A percentile compares a stretch with the other conserved stretches of the same genome.
Conservation (phyloP, 2,329 filamentous ascomycete genomes). For the Exophiala bonariae region DNA sequence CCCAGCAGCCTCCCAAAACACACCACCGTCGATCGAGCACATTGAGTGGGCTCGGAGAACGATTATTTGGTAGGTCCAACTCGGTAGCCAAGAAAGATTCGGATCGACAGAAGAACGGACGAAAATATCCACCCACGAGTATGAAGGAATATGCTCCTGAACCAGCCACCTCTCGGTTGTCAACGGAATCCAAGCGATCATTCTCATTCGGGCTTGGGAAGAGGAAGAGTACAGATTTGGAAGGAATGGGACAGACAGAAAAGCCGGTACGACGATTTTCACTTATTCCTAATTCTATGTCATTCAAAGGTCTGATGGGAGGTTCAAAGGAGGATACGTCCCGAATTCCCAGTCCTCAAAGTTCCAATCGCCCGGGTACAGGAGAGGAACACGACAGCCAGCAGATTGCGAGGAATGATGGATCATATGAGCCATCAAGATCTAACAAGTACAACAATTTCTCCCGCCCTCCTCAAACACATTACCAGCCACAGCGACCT, state of each 20-base stretch:
- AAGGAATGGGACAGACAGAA: constrained; percentile 55
- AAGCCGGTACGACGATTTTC: constrained; percentile 68
- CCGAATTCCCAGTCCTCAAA: constrained; percentile 41
- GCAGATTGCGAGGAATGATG: constrained; percentile 20
- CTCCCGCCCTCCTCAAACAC: constrained; percentile 26
- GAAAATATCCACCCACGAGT: constrained; percentile 86
- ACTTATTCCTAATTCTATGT: constrained; percentile 65
- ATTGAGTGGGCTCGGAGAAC: constrained; percentile 78
- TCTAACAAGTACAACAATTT: constrained; percentile 23
- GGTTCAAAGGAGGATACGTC: constrained; percentile 52
- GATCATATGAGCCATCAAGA: constrained; percentile 22
- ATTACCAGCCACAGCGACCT: constrained; percentile 17
- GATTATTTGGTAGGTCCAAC: constrained; percentile 78
- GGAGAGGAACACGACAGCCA: constrained; percentile 14
- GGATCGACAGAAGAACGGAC: constrained; percentile 49
- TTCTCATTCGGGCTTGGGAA: constrained; percentile 69
- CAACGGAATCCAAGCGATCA: constrained; percentile 73
- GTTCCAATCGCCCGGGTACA: constrained; percentile 11
- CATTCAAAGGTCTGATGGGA: constrained; percentile 64
- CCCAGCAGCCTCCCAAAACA: constrained; percentile 40
- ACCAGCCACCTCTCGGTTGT: constrained; percentile 55
- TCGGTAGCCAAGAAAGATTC: constrained; percentile 48
- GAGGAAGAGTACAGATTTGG: constrained; percentile 70
- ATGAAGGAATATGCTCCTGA: constrained; percentile 71
- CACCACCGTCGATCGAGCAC: constrained; percentile 70